Conservation (phyloP, 1,284 basidiomycete genomes). For the Tilletia walkeri region DNA sequence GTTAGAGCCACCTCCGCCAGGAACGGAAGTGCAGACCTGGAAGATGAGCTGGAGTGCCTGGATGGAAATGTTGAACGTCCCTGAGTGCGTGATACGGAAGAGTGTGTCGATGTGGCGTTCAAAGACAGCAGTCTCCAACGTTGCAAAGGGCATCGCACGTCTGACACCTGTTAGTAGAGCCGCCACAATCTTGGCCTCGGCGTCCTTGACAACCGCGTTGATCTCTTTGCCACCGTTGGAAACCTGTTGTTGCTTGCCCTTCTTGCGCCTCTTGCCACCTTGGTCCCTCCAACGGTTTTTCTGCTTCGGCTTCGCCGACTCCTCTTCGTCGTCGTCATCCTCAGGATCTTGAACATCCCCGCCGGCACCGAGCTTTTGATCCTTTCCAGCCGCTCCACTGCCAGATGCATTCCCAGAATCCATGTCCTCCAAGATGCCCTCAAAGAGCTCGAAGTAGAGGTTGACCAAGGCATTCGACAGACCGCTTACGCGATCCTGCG, state of each 20-base stretch:
- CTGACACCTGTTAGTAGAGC: constrained; percentile 93
- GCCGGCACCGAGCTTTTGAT: constrained; percentile 27
- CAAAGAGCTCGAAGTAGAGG: constrained; percentile 93
- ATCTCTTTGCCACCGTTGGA: constrained; percentile 19
- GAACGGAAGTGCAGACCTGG: constrained; percentile 63
- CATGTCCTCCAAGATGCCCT: constrained; percentile 62
- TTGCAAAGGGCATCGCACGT: constrained; percentile 88
- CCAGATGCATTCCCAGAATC: constrained; percentile 44
- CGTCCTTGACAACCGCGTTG: constrained; percentile 61
- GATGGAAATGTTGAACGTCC: constrained; percentile 88
- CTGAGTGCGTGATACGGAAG: constrained; percentile 89
- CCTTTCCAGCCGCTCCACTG: constrained; percentile 29
- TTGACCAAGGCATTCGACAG: constrained; percentile 83
- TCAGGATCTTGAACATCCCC: constrained; percentile 39
- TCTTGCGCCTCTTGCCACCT: constrained; percentile 16
- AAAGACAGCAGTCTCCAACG: constrained; percentile 66
- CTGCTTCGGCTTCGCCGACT: constrained; percentile 18
- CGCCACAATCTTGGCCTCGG: constrained; percentile 72
- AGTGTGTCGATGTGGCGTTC: constrained; percentile 86
- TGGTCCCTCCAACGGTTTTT: constrained; percentile 19
- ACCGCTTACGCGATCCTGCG: constrained; percentile 66
- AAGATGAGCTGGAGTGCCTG: constrained; percentile 91
- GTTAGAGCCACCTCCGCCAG: constrained; percentile 22
- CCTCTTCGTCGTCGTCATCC: constrained; percentile 28
- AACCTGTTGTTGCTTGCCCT: constrained; percentile 23